These are phyloP conservation scores for Fusarium equiseti DNA, from an alignment of 2,329 filamentous ascomycete genomes.

Conservation along the genomic window DNA sequence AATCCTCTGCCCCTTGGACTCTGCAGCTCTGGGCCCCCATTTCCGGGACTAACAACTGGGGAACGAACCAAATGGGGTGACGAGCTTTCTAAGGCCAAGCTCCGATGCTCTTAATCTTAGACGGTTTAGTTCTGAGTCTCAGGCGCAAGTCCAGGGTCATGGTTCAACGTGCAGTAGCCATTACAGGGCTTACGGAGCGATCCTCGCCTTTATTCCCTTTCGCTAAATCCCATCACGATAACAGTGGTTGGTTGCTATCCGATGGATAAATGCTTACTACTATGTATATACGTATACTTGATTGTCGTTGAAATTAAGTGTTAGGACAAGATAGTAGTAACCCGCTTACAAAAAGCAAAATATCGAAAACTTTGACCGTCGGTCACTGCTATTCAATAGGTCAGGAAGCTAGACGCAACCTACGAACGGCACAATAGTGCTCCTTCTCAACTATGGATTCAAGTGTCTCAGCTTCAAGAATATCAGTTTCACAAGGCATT, in stretches of 20 bases:
- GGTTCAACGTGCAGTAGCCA: conserved; percentile 13
- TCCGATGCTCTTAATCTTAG: conserved; percentile 37
- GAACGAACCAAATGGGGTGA: conserved; percentile 37
- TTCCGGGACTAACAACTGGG: conserved; percentile 27
- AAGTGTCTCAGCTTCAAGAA: conserved; percentile 20
- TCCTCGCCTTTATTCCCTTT: conserved; percentile 19
- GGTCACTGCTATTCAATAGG: not conserved
- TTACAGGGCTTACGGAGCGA: conserved; percentile 6
- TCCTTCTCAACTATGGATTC: not conserved
- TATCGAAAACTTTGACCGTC: not conserved
- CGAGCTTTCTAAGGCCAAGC: conserved; percentile 25
- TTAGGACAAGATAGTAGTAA: conserved; percentile 11
- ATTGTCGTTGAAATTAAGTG: conserved; percentile 22
- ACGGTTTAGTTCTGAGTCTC: conserved; percentile 23
- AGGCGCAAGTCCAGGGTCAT: conserved; percentile 25
- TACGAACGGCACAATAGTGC: not conserved
- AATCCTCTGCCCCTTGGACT: conserved; percentile 20
- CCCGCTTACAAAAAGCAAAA: conserved; percentile 19
- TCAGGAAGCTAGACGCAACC: conserved; percentile 1
- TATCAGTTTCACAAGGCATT: conserved; percentile 32
- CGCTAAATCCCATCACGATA: conserved; percentile 27
- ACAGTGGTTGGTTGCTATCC: conserved; percentile 1
- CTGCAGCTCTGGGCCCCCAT: conserved; percentile 9
- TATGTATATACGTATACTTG: not conserved
- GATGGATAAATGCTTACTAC: not conserved